phyloP scores from a whole-genome alignment of 176 grass and related monocot species.

The Lolium multiflorum region DNA sequence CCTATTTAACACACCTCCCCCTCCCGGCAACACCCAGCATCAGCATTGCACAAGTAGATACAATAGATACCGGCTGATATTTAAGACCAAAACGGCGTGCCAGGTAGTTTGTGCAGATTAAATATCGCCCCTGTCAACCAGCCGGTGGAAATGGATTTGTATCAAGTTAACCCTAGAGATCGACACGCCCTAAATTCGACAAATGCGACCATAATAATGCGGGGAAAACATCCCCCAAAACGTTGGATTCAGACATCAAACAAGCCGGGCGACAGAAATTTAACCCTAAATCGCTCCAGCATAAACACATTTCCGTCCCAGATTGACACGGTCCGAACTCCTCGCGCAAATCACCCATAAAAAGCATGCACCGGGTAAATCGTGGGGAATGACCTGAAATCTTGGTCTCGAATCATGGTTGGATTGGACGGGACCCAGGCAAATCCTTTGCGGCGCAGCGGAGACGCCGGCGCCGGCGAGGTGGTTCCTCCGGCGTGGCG shows the following conservation, averaged over 20 bases:
- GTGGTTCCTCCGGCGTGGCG: not conserved
- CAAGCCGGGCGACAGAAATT: not conserved
- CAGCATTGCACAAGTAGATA: not conserved
- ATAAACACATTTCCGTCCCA: not conserved
- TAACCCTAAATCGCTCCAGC: not conserved
- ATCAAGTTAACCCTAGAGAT: not conserved
- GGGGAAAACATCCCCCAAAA: not conserved
- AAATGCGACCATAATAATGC: not conserved
- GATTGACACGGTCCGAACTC: not conserved
- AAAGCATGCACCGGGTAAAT: not conserved
- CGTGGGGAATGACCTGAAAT: conserved; percentile 17
- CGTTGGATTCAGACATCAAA: not conserved
- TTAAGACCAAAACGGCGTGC: not conserved
- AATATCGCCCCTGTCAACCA: not conserved
- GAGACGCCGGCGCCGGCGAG: not conserved
- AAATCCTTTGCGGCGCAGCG: not conserved
- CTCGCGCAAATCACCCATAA: not conserved
- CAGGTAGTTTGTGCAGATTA: not conserved
- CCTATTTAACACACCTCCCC: not conserved
- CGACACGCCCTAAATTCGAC: not conserved
- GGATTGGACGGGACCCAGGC: not conserved
- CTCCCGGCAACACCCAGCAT: not conserved
- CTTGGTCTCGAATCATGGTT: not conserved
- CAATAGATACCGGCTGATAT: not conserved
- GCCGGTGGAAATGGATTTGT: not conserved